Conservation (phyloP, 345 rosid genomes). For the Zanthoxylum bungeanum region DNA sequence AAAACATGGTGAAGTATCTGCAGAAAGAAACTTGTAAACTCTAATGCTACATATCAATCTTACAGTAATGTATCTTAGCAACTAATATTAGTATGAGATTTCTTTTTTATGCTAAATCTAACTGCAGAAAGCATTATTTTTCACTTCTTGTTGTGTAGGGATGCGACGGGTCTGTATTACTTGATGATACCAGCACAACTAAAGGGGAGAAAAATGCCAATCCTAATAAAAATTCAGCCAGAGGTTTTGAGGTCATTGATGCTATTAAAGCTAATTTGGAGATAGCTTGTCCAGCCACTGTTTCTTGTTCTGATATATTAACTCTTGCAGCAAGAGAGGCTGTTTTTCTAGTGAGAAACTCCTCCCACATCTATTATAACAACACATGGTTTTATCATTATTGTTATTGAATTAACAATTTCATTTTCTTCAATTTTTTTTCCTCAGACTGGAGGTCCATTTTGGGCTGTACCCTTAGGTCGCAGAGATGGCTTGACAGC, state of each 20-base stretch:
- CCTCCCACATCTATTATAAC: neutral
- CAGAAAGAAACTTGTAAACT: neutral
- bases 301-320: slow-evolving; percentile 63
- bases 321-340: slow-evolving; percentile 63
- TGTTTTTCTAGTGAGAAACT: slow-evolving; percentile 37
- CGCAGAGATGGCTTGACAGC: slow-evolving; percentile 56
- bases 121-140: neutral
- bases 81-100: neutral
- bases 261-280: slow-evolving; percentile 52
- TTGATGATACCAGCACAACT: slow-evolving; percentile 40
- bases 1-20: neutral
- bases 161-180: slow-evolving; percentile 61
- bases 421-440: neutral
- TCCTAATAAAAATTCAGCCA: slow-evolving; percentile 46
- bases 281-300: slow-evolving; percentile 52
- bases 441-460: slow-evolving; percentile 51
- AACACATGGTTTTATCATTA: neutral
- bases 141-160: slow-evolving; percentile 34
- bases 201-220: slow-evolving; percentile 50
- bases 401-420: neutral
- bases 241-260: slow-evolving; percentile 70
- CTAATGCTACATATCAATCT: neutral
- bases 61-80: neutral
- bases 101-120: neutral
- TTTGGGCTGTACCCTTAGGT: slow-evolving; percentile 52